Conservation (phyloP, 169 alveolate genomes). For the Plasmodium fragile region DNA sequence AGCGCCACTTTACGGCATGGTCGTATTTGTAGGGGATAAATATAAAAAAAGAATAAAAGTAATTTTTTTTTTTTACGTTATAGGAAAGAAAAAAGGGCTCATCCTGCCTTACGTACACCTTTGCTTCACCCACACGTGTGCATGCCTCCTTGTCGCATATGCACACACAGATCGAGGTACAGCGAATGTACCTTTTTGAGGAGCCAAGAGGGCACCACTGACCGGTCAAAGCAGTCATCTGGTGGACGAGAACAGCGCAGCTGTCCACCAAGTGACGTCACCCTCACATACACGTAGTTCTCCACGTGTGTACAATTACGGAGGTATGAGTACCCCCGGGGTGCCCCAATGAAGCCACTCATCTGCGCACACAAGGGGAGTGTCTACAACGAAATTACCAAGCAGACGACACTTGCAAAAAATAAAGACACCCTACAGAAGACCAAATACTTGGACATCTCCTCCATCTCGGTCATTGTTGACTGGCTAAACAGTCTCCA, state of each 20-base stretch:
- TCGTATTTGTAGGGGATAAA: background rate
- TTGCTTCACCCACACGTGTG: background rate
- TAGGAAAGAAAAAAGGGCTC: background rate
- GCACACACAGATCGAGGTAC: background rate
- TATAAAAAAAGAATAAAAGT: background rate
- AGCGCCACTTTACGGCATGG: background rate
- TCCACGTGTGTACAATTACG: background rate
- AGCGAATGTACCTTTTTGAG: background rate
- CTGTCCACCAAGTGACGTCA: background rate
- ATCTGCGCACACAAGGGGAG: conserved; percentile 14
- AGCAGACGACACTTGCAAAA: conserved; percentile 16
- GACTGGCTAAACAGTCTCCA: conserved; percentile 66
- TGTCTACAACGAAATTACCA: conserved; percentile 50
- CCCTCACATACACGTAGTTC: background rate
- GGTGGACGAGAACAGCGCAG: background rate
- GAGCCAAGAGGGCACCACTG: background rate
- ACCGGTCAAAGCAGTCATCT: background rate
- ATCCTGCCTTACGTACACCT: background rate
- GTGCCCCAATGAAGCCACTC: background rate
- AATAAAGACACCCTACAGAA: conserved; percentile 43
- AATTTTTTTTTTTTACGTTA: background rate
- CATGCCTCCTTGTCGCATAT: background rate
- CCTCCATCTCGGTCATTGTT: conserved; percentile 38
- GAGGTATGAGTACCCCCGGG: background rate
- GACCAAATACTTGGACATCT: conserved; percentile 18